Base-by-base conservation (phyloP, 208 protist genomes). In the Kentomonas sorsogonicus region DNA sequence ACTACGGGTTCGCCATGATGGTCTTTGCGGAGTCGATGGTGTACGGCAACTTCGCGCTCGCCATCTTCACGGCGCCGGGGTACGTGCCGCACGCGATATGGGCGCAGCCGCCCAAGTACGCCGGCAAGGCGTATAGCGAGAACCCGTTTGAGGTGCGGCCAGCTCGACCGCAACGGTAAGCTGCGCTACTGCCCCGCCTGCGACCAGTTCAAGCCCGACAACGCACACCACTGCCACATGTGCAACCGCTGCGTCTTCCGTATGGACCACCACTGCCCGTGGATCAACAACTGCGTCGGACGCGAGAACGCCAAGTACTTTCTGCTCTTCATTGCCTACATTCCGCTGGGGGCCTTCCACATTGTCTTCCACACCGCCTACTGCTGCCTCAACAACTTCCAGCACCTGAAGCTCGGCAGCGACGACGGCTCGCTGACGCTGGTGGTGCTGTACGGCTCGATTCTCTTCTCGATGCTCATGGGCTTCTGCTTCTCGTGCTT, bases 211-310 rank as follows among this genome's bases (percentile, higher is more conserved):
- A 67, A 73, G 41, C 67, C 67, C 4, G 66, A 72, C 23, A 41
- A 63, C 63, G 77, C 69, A 33, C 80, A 91, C 53, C 86, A 93
- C 72, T 93, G 86, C 70, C 38, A 72, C 41, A 33, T 69, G 23
- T 91, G 83, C 51, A 53, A 67, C 54, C 62, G 52, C n/a, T 94
- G 88, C 58, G 72, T 92, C 20, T 77, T 67, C 20, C 65, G 72
- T 4, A 87, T 89, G 74, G 88, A 94, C 55, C 88, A 94, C 65
- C 85, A 93, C 68, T 94, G 88, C 57, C 83, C 83, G 25, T 94
- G 85, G 83, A 85, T 94, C 40, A 89, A 90, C 66, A 94, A 90
- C 72, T 93, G 85, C 41, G 79, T 93, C 11, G 81, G 79, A 3
- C 61, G 68, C 23, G 40, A 66, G 4, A 94, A 91, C 71, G 65